phyloP scores from a whole-genome alignment of 139 green algal genomes.

The Medakamo hakoo region DNA sequence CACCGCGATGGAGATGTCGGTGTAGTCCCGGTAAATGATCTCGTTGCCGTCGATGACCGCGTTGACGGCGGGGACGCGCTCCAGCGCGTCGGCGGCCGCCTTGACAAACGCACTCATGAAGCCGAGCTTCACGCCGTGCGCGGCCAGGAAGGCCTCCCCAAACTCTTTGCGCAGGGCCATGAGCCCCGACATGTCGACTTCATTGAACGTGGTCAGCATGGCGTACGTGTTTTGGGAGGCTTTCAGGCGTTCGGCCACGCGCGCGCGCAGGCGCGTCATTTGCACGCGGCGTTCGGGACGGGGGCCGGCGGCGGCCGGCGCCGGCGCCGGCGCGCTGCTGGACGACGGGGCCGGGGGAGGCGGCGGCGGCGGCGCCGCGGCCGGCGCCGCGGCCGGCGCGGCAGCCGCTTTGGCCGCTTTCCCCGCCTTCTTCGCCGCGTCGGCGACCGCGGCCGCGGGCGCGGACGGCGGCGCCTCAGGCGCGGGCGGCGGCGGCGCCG shows the following conservation, averaged over 20 bases:
- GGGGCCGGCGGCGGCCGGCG: not conserved
- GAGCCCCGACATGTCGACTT: constrained; percentile 96
- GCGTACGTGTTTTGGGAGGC: constrained; percentile 94
- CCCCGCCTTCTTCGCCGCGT: not conserved
- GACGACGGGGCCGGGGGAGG: constrained; percentile 5
- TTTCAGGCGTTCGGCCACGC: constrained; percentile 89
- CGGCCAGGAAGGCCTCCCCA: constrained; percentile 92
- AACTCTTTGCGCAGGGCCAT: constrained; percentile 70
- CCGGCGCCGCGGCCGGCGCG: constrained; percentile 3
- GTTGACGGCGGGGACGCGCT: constrained; percentile 80
- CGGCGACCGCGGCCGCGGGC: not conserved
- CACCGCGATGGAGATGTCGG: constrained; percentile 91
- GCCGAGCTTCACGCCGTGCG: constrained; percentile 95
- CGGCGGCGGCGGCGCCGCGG: constrained; percentile 6
- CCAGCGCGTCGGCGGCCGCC: constrained; percentile 64
- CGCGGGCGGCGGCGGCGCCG: not conserved
- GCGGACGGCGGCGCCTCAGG: constrained; percentile 9
- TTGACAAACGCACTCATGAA: constrained; percentile 99
- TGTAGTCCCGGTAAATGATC: constrained; percentile 78
- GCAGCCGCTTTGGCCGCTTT: not conserved
- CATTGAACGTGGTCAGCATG: constrained; percentile 98
- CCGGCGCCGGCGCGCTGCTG: no score
- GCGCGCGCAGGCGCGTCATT: constrained; percentile 83
- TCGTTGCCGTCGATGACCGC: constrained; percentile 89
- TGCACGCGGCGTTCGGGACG: constrained; percentile 56